These are phyloP conservation scores for Microbotryum silenes-acaulis DNA, from an alignment of 1,284 basidiomycete genomes.

Conservation along the genomic window DNA sequence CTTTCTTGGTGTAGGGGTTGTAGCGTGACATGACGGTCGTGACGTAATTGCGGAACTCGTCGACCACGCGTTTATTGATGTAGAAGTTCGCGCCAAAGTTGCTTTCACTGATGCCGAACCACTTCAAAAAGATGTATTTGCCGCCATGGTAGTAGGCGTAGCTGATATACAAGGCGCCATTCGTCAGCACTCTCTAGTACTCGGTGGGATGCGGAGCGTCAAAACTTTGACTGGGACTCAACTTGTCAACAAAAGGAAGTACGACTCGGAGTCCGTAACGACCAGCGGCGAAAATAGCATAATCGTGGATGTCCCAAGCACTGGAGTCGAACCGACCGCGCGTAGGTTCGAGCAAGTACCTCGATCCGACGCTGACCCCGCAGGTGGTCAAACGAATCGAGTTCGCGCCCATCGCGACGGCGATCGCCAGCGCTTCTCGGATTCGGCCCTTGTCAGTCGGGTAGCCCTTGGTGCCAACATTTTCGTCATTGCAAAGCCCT, in stretches of 20 bases:
- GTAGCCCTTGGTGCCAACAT: background rate
- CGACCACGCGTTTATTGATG: background rate
- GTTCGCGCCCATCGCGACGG: constrained; percentile 29
- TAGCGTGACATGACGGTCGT: background rate
- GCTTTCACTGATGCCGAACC: background rate
- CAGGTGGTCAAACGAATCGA: constrained; percentile 17
- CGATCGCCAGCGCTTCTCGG: constrained; percentile 26
- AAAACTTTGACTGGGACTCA: background rate
- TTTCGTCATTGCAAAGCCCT: constrained; percentile 20
- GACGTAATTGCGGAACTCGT: background rate
- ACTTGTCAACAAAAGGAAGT: constrained; percentile 2
- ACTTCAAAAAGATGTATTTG: background rate
- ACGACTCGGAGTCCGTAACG: constrained; percentile 1
- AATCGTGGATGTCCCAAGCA: background rate
- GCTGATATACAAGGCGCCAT: background rate
- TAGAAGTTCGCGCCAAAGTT: constrained; percentile 1
- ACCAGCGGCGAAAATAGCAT: constrained; percentile 1
- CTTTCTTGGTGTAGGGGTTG: constrained; percentile 18
- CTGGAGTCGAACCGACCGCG: constrained; percentile 1
- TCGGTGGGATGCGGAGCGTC: background rate
- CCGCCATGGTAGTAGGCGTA: background rate
- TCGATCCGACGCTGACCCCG: constrained; percentile 13
- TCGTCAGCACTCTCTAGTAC: background rate
- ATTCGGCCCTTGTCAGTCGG: constrained; percentile 10
- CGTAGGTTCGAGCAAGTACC: background rate